A percentile compares a stretch with the other conserved stretches of the same genome.
These are phyloP conservation scores for Macaranga tanarius DNA, from an alignment of 441 rosid species.

Conservation along the genomic window DNA sequence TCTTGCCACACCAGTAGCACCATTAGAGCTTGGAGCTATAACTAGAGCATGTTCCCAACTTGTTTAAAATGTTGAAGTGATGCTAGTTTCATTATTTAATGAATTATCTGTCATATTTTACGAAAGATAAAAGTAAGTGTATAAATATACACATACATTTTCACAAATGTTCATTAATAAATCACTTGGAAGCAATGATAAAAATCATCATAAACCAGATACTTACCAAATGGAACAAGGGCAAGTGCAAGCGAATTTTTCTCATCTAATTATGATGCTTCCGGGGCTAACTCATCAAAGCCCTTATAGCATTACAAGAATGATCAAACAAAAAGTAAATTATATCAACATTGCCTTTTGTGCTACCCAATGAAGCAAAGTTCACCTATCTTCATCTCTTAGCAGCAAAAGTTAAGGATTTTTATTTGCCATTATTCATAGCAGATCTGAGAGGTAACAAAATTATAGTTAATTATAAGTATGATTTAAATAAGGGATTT, in stretches of 20 bases:
- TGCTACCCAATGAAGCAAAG: too few species aligned
- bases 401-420: too few species aligned
- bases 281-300: constrained; percentile 28
- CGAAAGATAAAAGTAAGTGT: not conserved
- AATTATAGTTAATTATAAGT: too few species aligned
- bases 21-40: constrained; percentile 27
- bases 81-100: not conserved
- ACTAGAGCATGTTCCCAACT: constrained; percentile 38
- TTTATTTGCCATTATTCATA: too few species aligned
- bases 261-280: constrained; percentile 20
- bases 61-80: constrained; percentile 10
- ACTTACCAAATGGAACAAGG: constrained; percentile 21
- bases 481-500: too few species aligned
- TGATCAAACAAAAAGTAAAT: constrained; percentile 12
- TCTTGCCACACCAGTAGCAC: constrained; percentile 8
- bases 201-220: not conserved
- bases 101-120: not conserved
- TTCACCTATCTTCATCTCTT: too few species aligned
- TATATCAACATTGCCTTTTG: too few species aligned
- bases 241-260: constrained; percentile 24
- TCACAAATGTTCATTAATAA: not conserved
- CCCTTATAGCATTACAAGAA: constrained; percentile 17
- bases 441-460: too few species aligned
- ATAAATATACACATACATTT: not conserved
- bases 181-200: not conserved